Percentiles rank a stretch among this genome's conserved stretches.
phyloP scores from a whole-genome alignment of 2,329 filamentous ascomycete species.

The Helminthosporium solani region DNA sequence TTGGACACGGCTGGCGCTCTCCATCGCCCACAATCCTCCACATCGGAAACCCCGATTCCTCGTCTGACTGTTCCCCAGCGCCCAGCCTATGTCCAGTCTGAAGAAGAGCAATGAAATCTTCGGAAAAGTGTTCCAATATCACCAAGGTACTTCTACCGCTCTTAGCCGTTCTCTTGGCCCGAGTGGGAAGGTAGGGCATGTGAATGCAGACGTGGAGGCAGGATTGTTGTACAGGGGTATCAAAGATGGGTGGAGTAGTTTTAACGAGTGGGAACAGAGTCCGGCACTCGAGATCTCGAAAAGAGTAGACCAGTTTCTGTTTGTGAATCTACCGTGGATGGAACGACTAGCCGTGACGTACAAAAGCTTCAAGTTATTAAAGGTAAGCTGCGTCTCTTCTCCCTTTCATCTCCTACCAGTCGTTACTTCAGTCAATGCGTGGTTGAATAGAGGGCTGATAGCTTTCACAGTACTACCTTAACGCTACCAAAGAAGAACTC shows the following conservation, averaged over 20 bases:
- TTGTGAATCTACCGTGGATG: slow-evolving; percentile 24
- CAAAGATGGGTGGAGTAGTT: slow-evolving; percentile 29
- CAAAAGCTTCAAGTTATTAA: slow-evolving; percentile 39
- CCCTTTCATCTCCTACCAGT: not conserved
- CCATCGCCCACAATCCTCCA: slow-evolving; percentile 34
- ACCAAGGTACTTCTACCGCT: slow-evolving; percentile 13
- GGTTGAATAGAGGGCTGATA: not conserved
- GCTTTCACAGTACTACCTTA: slow-evolving; percentile 32
- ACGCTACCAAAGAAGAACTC: slow-evolving; percentile 26
- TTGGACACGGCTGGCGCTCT: slow-evolving; percentile 30
- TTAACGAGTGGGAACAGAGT: slow-evolving; percentile 32
- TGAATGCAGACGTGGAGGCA: slow-evolving; percentile 19
- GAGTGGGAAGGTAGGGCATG: not conserved
- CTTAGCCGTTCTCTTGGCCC: slow-evolving; percentile 7
- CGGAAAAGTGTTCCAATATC: slow-evolving; percentile 25
- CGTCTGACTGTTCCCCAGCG: slow-evolving; percentile 1
- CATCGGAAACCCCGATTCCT: slow-evolving; percentile 21
- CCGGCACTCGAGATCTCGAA: slow-evolving; percentile 31
- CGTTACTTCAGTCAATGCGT: not conserved
- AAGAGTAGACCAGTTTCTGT: slow-evolving; percentile 32
- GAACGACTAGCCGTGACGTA: slow-evolving; percentile 31
- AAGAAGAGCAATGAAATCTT: slow-evolving; percentile 35
- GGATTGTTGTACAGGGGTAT: slow-evolving; percentile 33
- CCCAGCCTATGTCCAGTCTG: slow-evolving; percentile 26
- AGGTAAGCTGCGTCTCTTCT: slow-evolving; percentile 16